Evolutionary conservation across 2,329 filamentous ascomycete species (phyloP), one percentile per base, ranked within the genome.

Genomic region (Colletotrichum tabaci): DNA sequence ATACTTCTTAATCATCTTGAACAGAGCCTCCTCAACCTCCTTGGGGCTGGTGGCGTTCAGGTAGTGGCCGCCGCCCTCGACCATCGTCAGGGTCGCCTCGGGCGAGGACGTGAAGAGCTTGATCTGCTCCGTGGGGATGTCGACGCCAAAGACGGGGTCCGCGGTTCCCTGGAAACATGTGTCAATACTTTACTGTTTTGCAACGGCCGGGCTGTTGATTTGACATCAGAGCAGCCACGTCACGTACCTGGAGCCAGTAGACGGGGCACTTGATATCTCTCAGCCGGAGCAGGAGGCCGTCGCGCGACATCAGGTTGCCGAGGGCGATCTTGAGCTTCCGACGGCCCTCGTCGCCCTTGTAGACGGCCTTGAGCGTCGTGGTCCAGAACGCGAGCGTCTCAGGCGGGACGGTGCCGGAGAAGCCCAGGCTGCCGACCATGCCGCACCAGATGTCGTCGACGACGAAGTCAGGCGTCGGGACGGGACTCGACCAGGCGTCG

Each of bases 211-310:
- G 5, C 18, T 50, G 52, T 8, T 5, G 26, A 16, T 10, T 16
- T 5, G 12, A 16, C 46, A 52, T 77, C 46, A 76, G 73, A 53
- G 38, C 7, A 38, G 15, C 42, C 15, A 52, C 3, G 23, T 49
- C 7, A 78, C 80, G 74, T 72, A 87, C 85, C 76, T 88, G 86
- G 18, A 88, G 79, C 87, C 87, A 88, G 66, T 85, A 82, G 10
- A 89, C 84, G 2, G 87, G 87, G 67, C 86, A 88, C 69, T 79
- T 83, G 69, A 89, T 76, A 71, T 88, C 84, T 23, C 80, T 73
- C 47, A 88, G 67, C 13, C 87, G 80, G n/a, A 81, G 72, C 9
- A 86, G 75, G 6, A 88, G 79, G 1, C 86, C 83, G 64, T 88
- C 87, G 46, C 87, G 77, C 68, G 86, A 84, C 15, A 85, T 61